phyloP scores from a whole-genome alignment of 2,329 filamentous ascomycete genomes.

The Phialophora chinensis region DNA sequence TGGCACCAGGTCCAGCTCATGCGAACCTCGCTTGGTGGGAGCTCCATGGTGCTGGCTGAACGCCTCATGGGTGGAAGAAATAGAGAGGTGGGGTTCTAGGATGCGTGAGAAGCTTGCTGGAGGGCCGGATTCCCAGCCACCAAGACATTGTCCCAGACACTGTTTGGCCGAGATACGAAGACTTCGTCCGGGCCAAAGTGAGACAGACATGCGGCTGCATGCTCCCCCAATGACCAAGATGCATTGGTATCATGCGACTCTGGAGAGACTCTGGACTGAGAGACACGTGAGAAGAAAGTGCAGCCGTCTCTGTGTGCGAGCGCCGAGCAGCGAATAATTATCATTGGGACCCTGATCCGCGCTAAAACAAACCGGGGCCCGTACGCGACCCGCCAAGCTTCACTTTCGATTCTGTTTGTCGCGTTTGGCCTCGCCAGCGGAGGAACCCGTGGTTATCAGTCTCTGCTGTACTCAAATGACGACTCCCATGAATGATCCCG shows the following conservation, averaged over 20 bases:
- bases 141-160: conserved; percentile 13
- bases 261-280: neutral
- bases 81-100: neutral
- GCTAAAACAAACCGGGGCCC: neutral
- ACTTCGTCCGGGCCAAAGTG: neutral
- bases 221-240: neutral
- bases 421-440: conserved; percentile 7
- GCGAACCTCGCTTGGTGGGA: conserved; percentile 10
- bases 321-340: neutral
- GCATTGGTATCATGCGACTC: neutral
- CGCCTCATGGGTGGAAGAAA: conserved; percentile 13
- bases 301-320: neutral
- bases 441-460: neutral
- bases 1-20: neutral
- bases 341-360: neutral
- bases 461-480: conserved; percentile 19
- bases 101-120: conserved; percentile 16
- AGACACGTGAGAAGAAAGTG: neutral
- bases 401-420: conserved; percentile 6
- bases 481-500: conserved; percentile 25
- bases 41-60: conserved; percentile 4
- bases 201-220: neutral
- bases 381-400: neutral
- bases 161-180: conserved; percentile 4
- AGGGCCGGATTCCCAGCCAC: conserved; percentile 17